These are phyloP conservation scores for Hawksworthiomyces lignivorus DNA, from an alignment of 2,329 filamentous ascomycete genomes.

Conservation along the genomic window DNA sequence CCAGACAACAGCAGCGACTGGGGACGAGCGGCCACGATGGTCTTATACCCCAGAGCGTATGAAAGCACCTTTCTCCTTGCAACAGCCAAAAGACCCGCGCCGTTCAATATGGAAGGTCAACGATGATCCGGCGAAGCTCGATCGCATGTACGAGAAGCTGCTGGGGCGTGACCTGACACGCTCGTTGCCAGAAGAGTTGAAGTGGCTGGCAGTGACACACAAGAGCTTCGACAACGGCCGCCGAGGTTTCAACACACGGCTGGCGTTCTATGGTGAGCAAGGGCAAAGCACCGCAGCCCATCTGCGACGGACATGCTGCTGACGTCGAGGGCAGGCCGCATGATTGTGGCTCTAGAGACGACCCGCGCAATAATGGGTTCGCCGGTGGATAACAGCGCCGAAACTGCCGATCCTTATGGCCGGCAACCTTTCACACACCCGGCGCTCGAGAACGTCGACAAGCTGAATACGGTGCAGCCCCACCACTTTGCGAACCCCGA, in stretches of 20 bases:
- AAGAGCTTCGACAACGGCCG: slow-evolving; percentile 97
- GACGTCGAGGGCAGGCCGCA: slow-evolving; percentile 19
- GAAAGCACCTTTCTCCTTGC: slow-evolving; percentile 61
- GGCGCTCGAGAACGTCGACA: slow-evolving; percentile 64
- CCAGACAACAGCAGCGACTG: no score
- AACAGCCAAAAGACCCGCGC: slow-evolving; percentile 44
- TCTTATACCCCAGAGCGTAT: slow-evolving; percentile 60
- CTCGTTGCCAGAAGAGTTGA: slow-evolving; percentile 79
- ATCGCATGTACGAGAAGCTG: slow-evolving; percentile 69
- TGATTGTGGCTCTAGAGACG: slow-evolving; percentile 20
- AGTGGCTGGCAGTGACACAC: slow-evolving; percentile 95
- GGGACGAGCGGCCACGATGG: slow-evolving; percentile 51
- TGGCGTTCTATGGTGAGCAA: slow-evolving; percentile 71
- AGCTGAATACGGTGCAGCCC: slow-evolving; percentile 56
- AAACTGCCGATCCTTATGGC: slow-evolving; percentile 28
- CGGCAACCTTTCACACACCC: slow-evolving; percentile 63
- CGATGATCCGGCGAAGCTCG: slow-evolving; percentile 62
- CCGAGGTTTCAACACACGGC: slow-evolving; percentile 86
- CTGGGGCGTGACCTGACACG: slow-evolving; percentile 65
- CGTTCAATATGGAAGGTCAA: slow-evolving; percentile 62
- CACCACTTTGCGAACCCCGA: slow-evolving; percentile 54
- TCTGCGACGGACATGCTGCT: no score
- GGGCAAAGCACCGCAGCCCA: no score
- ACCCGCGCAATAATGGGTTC: slow-evolving; percentile 20
- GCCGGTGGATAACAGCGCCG: not conserved